Evolutionary conservation across 768 basidiomycete species (phyloP), one percentile per base, ranked within the genome.

Genomic region (Lanmaoa pseudosensibilis): DNA sequence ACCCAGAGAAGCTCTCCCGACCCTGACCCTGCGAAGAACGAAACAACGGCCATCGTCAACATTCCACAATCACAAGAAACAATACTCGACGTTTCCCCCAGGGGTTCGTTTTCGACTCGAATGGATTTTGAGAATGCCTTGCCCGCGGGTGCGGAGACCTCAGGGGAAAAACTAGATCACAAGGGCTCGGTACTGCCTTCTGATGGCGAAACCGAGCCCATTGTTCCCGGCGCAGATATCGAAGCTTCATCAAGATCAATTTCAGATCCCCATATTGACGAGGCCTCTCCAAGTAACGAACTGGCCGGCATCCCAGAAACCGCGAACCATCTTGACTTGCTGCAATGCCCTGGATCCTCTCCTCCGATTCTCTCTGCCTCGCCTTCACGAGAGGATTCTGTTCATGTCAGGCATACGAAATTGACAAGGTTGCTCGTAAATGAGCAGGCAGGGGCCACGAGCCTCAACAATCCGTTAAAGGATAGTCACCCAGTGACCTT

Each of bases 41-140:
- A 52, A 46, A 19, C 49, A 5, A 32, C 45, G 19, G 33, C 53
- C 3, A 33, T 19, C 18, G 18, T 18, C 19, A 23, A n/a, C 8
- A n/a, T 47, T 47, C 21, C 57, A 38, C 61, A 45, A 25, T 48
- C 55, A 19, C 39, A 54, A 44, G 44, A 54, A 53, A 53, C 38
- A 3, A 32, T 21, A 10, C 19, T 21, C 10, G 36, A 55, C 21
- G 25, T 50, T 57, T 46, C 54, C 5, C 15, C n/a, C 10, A 18
- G 1, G 11, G 16, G 7, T 27, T 37, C 50, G 32, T 37, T 45
- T 39, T 34, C 43, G 11, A 34, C 18, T 40, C 57, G 9, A 10
- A 34, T 32, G 34, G 48, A 33, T 47, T 19, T 37, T 6, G 54
- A 46, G 44, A 40, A 59, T 41, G 36, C 36, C 34, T 43, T 43